Evolutionary conservation across 495 filamentous ascomycete species (phyloP).

Genomic region (Aspergillus campestris): DNA sequence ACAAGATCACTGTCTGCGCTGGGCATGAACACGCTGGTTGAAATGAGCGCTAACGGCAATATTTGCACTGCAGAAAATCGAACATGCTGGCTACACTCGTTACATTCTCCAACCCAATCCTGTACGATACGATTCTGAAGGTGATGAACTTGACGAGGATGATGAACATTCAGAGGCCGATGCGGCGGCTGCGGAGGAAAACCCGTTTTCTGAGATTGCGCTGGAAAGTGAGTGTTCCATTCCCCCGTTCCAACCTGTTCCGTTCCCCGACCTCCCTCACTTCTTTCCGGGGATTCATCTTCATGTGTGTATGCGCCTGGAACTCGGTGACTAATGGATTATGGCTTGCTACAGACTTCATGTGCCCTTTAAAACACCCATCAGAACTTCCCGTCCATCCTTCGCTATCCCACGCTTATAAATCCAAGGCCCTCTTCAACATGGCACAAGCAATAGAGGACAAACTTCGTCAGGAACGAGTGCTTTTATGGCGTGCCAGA

Average conservation of each 20-base stretch:
- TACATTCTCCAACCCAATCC: slow-evolving; percentile 75
- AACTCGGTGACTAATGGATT: slow-evolving; percentile 2
- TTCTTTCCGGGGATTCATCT: neutral
- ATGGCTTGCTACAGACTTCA: slow-evolving; percentile 51
- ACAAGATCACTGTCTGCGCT: neutral
- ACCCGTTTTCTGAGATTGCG: slow-evolving; percentile 73
- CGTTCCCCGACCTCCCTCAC: neutral
- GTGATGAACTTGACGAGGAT: slow-evolving; percentile 66
- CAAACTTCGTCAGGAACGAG: slow-evolving; percentile 71
- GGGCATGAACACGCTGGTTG: neutral
- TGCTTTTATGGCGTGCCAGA: slow-evolving; percentile 65
- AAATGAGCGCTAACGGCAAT: neutral
- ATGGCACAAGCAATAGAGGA: slow-evolving; percentile 59
- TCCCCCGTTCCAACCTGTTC: neutral
- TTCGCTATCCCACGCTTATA: slow-evolving; percentile 73
- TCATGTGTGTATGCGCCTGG: neutral
- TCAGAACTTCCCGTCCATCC: slow-evolving; percentile 81
- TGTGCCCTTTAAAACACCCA: slow-evolving; percentile 78
- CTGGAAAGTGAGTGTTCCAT: slow-evolving; percentile 61
- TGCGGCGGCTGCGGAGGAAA: slow-evolving; percentile 61
- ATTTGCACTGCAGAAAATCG: slow-evolving; percentile 51
- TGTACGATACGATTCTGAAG: slow-evolving; percentile 70
- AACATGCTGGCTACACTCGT: slow-evolving; percentile 76
- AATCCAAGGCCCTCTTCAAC: slow-evolving; percentile 68
- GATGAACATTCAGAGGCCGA: slow-evolving; percentile 73